A percentile compares a stretch with the other conserved stretches of the same genome.
These are phyloP conservation scores for Erythrophleum fordii DNA, from an alignment of 306 rosid genomes.

Conservation along the genomic window DNA sequence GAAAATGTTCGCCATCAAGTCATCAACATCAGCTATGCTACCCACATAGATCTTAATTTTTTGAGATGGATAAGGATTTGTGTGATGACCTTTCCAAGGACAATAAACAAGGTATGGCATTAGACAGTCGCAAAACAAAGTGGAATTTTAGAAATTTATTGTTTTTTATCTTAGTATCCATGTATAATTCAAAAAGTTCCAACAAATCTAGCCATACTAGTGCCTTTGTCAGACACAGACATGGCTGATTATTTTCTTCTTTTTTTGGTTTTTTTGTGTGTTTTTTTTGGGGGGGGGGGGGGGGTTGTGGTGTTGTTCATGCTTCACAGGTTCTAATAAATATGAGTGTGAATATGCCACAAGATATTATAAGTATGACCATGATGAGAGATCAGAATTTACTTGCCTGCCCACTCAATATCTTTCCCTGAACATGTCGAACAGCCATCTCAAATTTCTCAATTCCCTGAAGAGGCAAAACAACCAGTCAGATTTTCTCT, in stretches of 20 bases:
- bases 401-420: slow-evolving; percentile 91
- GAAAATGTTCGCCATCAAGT: background rate
- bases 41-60: background rate
- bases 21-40: slow-evolving; percentile 18
- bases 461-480: slow-evolving; percentile 70
- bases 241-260: too few relatives aligned
- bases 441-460: slow-evolving; percentile 89
- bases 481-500: slow-evolving; percentile 18
- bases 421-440: slow-evolving; percentile 82
- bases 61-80: slow-evolving; percentile 3
- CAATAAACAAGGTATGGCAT: background rate
- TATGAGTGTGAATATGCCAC: background rate
- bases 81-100: background rate
- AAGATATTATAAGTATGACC: slow-evolving; percentile 5
- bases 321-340: background rate
- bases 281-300: too few relatives aligned
- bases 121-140: slow-evolving; percentile 3
- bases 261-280: too few relatives aligned
- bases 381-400: slow-evolving; percentile 22
- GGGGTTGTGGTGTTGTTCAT: too few relatives aligned
- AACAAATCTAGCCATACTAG: background rate
- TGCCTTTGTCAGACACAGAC: background rate
- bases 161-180: background rate
- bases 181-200: background rate
- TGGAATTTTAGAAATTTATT: background rate